Conservation (phyloP, 192 early-diverging fungal genomes). For the Entomortierella beljakovae region DNA sequence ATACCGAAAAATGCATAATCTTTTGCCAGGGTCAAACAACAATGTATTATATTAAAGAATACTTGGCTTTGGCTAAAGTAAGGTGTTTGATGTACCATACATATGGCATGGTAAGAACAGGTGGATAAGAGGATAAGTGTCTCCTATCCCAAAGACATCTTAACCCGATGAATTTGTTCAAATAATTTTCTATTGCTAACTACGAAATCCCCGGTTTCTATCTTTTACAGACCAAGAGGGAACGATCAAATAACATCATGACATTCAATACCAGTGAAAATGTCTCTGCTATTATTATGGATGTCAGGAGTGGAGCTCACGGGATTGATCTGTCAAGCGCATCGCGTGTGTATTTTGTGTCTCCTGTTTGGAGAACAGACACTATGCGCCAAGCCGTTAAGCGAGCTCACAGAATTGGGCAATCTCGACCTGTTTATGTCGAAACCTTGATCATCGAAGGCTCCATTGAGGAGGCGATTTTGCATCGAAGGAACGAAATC, state of each 20-base stretch:
- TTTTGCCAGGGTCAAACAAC: conserved; percentile 66
- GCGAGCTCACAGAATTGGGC: conserved; percentile 86
- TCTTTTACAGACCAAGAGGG: conserved; percentile 40
- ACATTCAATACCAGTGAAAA: conserved; percentile 71
- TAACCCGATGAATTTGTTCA: no score
- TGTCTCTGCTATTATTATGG: conserved; percentile 67
- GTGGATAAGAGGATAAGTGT: no score
- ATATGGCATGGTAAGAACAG: conserved; percentile 54
- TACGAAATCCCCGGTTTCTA: background rate
- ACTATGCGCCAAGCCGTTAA: conserved; percentile 87
- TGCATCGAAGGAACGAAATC: conserved; percentile 41
- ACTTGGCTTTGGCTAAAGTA: conserved; percentile 62
- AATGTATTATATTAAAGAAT: conserved; percentile 63
- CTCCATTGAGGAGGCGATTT: conserved; percentile 67
- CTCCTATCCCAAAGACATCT: no score
- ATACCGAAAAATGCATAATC: conserved; percentile 69
- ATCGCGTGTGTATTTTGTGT: conserved; percentile 76
- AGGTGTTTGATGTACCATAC: conserved; percentile 65
- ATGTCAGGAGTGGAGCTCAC: conserved; percentile 65
- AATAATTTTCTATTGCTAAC: no score
- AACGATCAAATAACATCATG: conserved; percentile 62
- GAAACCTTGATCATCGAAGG: conserved; percentile 67
- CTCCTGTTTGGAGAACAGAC: conserved; percentile 78
- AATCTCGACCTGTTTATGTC: conserved; percentile 67
- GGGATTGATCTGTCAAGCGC: conserved; percentile 85